Evolutionary conservation across 305 asterid species (phyloP).

Genomic region (Fraxinus platypoda): DNA sequence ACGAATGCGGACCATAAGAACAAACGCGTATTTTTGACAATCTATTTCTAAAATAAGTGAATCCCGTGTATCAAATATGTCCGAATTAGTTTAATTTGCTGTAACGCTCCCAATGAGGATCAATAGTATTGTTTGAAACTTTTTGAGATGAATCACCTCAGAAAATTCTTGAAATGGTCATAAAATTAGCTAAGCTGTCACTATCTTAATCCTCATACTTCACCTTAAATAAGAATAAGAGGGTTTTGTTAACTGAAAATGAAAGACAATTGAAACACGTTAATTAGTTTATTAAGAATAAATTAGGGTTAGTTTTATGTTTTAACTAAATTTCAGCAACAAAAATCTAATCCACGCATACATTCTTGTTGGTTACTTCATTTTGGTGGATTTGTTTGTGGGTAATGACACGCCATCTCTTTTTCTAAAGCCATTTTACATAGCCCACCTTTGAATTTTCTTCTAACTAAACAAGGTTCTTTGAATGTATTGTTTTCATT

Average conservation of each 20-base stretch:
- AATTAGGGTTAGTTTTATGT: conserved; percentile 51
- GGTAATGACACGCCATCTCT: conserved; percentile 28
- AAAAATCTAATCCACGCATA: conserved; percentile 29
- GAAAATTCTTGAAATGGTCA: background rate
- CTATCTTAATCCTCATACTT: conserved; percentile 40
- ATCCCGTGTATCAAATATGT: no score
- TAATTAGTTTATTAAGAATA: conserved; percentile 16
- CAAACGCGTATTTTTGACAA: no score
- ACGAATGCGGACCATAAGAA: no score
- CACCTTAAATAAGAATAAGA: conserved; percentile 28
- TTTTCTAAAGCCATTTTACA: conserved; percentile 9
- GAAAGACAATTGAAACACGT: conserved; percentile 37
- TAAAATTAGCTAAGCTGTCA: conserved; percentile 23
- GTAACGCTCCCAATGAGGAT: no score
- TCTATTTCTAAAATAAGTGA: no score
- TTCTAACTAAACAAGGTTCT: no score
- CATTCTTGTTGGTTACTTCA: conserved; percentile 56
- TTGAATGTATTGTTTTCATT: no score
- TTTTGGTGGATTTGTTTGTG: conserved; percentile 2
- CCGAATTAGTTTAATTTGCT: no score
- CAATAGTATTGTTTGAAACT: background rate
- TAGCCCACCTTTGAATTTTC: no score
- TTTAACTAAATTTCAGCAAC: conserved; percentile 52
- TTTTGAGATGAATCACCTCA: background rate
- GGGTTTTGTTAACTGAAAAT: conserved; percentile 41